Base-by-base conservation (phyloP, 345 rosid genomes). In the Eucalyptus cladocalyx region DNA sequence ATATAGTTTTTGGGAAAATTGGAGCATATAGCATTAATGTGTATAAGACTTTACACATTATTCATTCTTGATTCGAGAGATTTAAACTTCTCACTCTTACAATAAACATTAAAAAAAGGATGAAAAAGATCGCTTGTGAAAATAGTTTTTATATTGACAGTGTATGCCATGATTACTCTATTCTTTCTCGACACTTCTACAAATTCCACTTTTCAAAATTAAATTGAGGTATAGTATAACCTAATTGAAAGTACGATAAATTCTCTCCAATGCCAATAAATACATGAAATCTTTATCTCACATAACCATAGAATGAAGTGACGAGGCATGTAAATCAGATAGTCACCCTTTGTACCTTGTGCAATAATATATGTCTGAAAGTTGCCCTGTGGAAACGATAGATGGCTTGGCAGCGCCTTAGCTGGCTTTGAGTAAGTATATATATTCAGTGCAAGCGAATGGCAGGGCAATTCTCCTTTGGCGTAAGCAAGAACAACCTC, bases 391-490 rank as follows among this genome's bases (percentile, higher is more conserved):
- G 47, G 47, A 76, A 76, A 76, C 47, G 16, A 76, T 21, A 40
- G 42, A 37, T 76, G 83, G 30, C 47, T 76, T 23, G 47, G 42
- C 47, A 21, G 42, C 28, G 47, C 28, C 83, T 40, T 40, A 11
- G 9, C 28, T 40, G 76, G 76, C 76, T n/a, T 17, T 65, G 76
- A 60, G 17, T 28, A 60, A 60, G 26, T 21, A 9, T 5, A 11
- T 37, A 72, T 72, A 11, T 72, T 76, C 28, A 34, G 47, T 50
- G 87, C 87, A 34, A 69, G 89, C 37, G 88, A 89, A 89, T 86
- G 88, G 85, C 90, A 89, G 90, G 83, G 90, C 80, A 67, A 86
- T 89, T 89, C 90, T 86, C 90, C 88, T 65, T 86, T 89, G 90
- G 90, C 90, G 28, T 14, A 76, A 76, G 85, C 17, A 76, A 87